These are phyloP conservation scores for Isatis lusitanica DNA, from an alignment of 441 rosid genomes.

Conservation along the genomic window DNA sequence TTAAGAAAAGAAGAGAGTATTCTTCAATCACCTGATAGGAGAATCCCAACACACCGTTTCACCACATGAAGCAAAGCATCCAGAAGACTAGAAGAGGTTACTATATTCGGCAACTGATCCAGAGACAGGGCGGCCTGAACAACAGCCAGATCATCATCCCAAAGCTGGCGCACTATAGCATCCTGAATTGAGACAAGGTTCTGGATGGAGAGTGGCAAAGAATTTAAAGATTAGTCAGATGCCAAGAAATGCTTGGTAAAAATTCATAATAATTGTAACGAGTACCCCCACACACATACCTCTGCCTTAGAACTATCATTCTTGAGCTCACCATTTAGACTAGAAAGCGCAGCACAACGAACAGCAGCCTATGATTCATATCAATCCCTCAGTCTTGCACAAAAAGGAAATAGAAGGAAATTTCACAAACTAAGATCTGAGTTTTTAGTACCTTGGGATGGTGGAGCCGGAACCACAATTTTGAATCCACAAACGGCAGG, in stretches of 20 bases:
- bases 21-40: slow-evolving; percentile 54
- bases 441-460: slow-evolving; percentile 76
- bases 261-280: slow-evolving; percentile 3
- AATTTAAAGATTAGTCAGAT: slow-evolving; percentile 3
- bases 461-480: slow-evolving; percentile 83
- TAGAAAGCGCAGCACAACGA: slow-evolving; percentile 73
- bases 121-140: slow-evolving; percentile 76
- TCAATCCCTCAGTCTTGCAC: slow-evolving; percentile 30
- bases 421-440: slow-evolving; percentile 11
- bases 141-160: slow-evolving; percentile 81
- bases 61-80: slow-evolving; percentile 55
- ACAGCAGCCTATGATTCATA: slow-evolving; percentile 64
- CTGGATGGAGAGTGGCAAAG: slow-evolving; percentile 43
- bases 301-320: slow-evolving; percentile 49
- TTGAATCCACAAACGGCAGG: slow-evolving; percentile 57
- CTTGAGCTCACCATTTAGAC: slow-evolving; percentile 59
- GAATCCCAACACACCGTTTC: slow-evolving; percentile 54
- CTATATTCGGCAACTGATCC: slow-evolving; percentile 58
- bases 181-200: slow-evolving; percentile 66
- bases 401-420: slow-evolving; percentile 3
- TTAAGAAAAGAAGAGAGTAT: slow-evolving; percentile 14
- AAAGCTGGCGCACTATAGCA: slow-evolving; percentile 70
- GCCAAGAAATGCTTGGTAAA: background rate
- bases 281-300: slow-evolving; percentile 46
- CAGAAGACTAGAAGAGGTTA: slow-evolving; percentile 60